Evolutionary conservation across 331 rosid genomes (phyloP).

Genomic region (Spiraea crenata): DNA sequence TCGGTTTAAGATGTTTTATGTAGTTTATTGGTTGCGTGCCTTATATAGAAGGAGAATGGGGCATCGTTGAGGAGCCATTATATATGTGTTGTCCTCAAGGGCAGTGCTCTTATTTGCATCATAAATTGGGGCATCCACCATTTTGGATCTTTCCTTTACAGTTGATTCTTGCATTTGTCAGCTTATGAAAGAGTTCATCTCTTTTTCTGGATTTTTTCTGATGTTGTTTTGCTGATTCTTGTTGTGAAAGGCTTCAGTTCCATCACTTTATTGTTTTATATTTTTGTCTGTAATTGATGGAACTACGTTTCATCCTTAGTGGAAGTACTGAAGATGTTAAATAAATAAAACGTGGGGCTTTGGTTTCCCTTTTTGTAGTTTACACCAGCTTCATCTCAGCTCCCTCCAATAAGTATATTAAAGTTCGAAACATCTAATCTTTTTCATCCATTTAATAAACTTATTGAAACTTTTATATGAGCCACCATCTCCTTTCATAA

Average conservation of each 20-base stretch:
- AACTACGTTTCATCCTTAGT: background rate
- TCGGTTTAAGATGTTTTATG: background rate
- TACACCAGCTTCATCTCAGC: background rate
- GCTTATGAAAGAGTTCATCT: background rate
- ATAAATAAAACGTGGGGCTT: background rate
- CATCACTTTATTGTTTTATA: background rate
- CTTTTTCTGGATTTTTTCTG: background rate
- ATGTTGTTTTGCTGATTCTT: background rate
- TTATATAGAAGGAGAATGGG: constrained; percentile 12
- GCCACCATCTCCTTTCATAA: constrained; percentile 35
- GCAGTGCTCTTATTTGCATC: background rate
- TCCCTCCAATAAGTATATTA: background rate
- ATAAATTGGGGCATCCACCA: background rate
- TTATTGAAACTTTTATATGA: constrained; percentile 28
- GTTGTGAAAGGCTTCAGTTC: background rate
- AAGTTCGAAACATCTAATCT: background rate
- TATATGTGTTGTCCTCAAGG: background rate
- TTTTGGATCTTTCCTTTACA: background rate
- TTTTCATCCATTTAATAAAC: constrained; percentile 36
- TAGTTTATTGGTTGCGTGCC: background rate
- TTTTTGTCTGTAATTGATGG: background rate
- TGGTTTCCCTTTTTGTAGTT: background rate
- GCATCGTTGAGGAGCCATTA: background rate
- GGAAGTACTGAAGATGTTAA: background rate
- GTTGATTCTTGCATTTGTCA: background rate